Evolutionary conservation across 164 flowering plant species (phyloP), one percentile per base, ranked within the genome.

Genomic region (Vitis rotundifolia): DNA sequence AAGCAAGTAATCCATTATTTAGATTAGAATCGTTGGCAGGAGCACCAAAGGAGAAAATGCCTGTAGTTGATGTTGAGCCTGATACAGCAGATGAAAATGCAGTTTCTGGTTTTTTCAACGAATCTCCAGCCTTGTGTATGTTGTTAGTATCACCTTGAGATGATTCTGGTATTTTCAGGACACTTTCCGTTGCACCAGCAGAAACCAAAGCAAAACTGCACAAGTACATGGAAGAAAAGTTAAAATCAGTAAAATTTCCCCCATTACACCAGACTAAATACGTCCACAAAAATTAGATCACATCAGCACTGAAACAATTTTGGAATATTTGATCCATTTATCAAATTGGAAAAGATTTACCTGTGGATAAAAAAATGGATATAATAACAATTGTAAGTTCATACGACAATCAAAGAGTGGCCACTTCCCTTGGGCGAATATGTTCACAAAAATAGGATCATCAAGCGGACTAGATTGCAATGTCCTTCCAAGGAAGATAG

Each of bases 1-100:
- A 49, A 70, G 77, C 48, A 71, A 67, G 62, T 55, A 82, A 75
- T 8, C 88, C 91, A 73, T 83, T 85, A 62, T 56, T 75, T 18
- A 61, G 59, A 61, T 54, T 73, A 37, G 82, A 70, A 77, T 66
- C 73, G 53, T 48, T 75, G 58, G 79, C n/a, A 29, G 78, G 55
- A 2, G 59, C 14, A 31, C 81, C 83, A 79, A 78, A 74, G n/a
- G 84, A 73, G 68, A 77, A 79, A 11, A 73, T 44, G 57, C 61
- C 69, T 18, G 80, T 44, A 53, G 68, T 60, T 19, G 75, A 26
- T 16, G 80, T 10, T 61, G 87, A 76, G 57, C 77, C 48, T 53
- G 78, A 74, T 56, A 63, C 69, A 70, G 75, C 71, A 70, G 68
- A 49, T 47, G 69, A 9, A 49, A 50, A 4, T 9, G 60, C 48